phyloP scores from a whole-genome alignment of 2,329 filamentous ascomycete genomes.

The Cryphonectria radicalis region DNA sequence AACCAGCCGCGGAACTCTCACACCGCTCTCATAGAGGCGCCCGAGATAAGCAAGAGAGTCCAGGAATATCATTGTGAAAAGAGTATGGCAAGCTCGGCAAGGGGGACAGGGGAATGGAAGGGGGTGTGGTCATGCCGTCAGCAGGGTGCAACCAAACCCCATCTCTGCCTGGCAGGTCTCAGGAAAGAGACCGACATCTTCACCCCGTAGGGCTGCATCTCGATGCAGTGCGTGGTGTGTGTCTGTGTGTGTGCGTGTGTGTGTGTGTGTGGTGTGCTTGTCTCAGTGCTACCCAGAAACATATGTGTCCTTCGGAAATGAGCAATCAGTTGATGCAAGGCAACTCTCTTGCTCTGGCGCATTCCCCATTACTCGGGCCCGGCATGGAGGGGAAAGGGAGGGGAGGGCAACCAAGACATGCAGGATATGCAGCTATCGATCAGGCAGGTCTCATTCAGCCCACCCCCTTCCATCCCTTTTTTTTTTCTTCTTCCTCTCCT shows the following conservation, averaged over 20 bases:
- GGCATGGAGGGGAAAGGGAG: background rate
- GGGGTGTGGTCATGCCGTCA: background rate
- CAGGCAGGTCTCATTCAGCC: background rate
- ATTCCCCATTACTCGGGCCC: background rate
- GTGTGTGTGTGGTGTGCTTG: background rate
- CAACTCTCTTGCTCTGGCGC: background rate
- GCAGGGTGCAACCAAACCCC: background rate
- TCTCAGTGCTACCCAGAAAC: background rate
- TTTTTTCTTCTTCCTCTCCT: background rate
- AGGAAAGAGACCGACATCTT: background rate
- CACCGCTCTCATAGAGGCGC: background rate
- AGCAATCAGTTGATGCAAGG: background rate
- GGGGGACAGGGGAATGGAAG: background rate
- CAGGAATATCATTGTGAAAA: background rate
- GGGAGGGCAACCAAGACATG: background rate
- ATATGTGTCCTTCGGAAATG: background rate
- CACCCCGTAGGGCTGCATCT: constrained; percentile 7
- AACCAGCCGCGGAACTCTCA: background rate
- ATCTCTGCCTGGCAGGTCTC: background rate
- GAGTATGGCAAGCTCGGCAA: background rate
- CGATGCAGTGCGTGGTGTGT: background rate
- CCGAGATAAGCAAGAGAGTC: background rate
- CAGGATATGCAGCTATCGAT: background rate
- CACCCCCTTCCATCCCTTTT: background rate
- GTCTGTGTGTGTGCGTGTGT: background rate